A percentile compares a stretch with the other conserved stretches of the same genome.
Evolutionary conservation across 202 grass and related monocot genomes (phyloP).

Genomic region (Zoysia matrella): DNA sequence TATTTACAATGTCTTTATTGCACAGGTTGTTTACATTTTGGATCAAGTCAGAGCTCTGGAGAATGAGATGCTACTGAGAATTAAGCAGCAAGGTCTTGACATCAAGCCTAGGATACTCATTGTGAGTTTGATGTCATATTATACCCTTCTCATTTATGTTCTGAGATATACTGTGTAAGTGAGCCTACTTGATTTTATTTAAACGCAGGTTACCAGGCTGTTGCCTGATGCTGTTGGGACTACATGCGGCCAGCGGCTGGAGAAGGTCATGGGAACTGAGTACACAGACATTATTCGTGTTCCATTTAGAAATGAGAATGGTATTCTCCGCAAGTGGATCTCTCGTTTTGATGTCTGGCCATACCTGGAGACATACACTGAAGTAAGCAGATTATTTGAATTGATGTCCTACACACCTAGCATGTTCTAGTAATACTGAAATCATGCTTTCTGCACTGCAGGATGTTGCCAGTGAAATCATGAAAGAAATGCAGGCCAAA

Average conservation of each 20-base stretch:
- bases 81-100: no score
- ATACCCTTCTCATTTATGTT: background rate
- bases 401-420: constrained; percentile 9
- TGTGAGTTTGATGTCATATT: constrained; percentile 54
- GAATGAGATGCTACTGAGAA: no score
- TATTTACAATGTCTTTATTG: constrained; percentile 5
- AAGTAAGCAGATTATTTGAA: constrained; percentile 50
- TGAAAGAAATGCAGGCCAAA: constrained; percentile 85
- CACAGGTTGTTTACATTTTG: constrained; percentile 68
- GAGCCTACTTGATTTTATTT: constrained; percentile 18
- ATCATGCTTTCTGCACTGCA: constrained; percentile 35
- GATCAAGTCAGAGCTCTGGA: no score
- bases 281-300: no score
- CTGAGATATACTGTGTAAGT: constrained; percentile 12
- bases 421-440: constrained; percentile 30
- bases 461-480: constrained; percentile 38
- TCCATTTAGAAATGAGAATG: no score
- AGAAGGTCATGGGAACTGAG: no score
- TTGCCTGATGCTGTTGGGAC: constrained; percentile 92
- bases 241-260: background rate
- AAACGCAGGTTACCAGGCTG: constrained; percentile 77
- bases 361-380: constrained; percentile 57
- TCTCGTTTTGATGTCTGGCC: no score
- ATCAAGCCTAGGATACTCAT: constrained; percentile 50
- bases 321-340: no score